These are phyloP conservation scores for Rhypophila decipiens DNA, from an alignment of 495 filamentous ascomycete species.

Conservation along the genomic window DNA sequence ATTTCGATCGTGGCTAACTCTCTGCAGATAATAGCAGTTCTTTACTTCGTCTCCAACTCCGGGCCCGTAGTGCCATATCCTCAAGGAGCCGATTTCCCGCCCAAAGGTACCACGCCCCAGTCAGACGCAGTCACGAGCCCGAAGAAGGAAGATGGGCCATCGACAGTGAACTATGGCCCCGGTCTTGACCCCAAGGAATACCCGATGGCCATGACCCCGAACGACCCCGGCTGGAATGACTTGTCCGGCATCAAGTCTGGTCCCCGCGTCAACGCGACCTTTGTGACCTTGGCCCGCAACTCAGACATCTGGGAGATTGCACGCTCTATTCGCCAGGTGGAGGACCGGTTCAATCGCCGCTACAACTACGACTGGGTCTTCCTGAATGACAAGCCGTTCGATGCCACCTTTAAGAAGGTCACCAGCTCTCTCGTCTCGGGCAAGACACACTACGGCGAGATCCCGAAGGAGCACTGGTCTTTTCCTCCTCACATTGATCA, in stretches of 20 bases:
- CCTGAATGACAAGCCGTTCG: constrained; percentile 90
- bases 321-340: constrained; percentile 86
- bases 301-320: constrained; percentile 93
- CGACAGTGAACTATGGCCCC: constrained; percentile 1
- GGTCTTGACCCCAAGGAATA: constrained; percentile 39
- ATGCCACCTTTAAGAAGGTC: constrained; percentile 85
- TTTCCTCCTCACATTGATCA: constrained; percentile 83
- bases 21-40: constrained; percentile 58
- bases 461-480: constrained; percentile 82
- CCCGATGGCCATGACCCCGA: constrained; percentile 40
- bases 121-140: neutral
- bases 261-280: constrained; percentile 86
- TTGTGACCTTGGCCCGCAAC: constrained; percentile 92
- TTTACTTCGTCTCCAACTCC: constrained; percentile 77
- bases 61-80: constrained; percentile 32
- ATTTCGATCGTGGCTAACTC: constrained; percentile 8
- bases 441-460: constrained; percentile 79
- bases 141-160: neutral
- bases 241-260: constrained; percentile 50
- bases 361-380: constrained; percentile 99
- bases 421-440: constrained; percentile 86
- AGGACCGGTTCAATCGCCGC: constrained; percentile 93
- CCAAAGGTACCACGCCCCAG: neutral
- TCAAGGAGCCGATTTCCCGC: too few relatives aligned
- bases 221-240: constrained; percentile 40